These are phyloP conservation scores for Erysimum cheiri DNA, from an alignment of 441 rosid genomes.

Conservation along the genomic window DNA sequence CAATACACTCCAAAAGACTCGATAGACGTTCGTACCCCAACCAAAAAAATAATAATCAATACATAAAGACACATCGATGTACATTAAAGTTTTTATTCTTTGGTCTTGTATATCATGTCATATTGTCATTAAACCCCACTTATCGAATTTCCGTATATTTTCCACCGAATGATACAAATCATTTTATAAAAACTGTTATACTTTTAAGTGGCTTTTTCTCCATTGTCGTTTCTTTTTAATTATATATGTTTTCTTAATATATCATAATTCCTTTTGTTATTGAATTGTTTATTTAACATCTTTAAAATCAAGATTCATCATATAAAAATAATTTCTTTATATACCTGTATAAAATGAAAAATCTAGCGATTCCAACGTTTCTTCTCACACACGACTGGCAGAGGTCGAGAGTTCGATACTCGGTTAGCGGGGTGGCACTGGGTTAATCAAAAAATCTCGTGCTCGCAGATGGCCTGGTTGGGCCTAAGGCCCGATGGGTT, in stretches of 20 bases:
- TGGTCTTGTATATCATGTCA: constrained; percentile 35
- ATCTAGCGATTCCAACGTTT: no score
- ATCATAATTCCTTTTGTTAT: not conserved
- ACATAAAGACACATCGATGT: constrained; percentile 37
- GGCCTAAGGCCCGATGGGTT: no score
- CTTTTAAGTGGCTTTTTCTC: constrained; percentile 21
- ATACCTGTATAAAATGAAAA: not conserved
- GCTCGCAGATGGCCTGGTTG: no score
- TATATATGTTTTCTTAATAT: not conserved
- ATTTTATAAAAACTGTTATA: constrained; percentile 9
- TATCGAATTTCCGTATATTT: constrained; percentile 27
- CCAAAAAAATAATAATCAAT: not conserved
- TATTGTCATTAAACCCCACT: constrained; percentile 35
- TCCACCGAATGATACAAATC: constrained; percentile 32
- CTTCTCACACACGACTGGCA: no score
- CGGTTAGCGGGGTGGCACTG: no score
- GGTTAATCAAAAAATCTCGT: no score
- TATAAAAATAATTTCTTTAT: not conserved
- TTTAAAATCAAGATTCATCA: not conserved
- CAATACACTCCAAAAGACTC: constrained; percentile 46
- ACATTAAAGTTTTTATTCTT: constrained; percentile 36
- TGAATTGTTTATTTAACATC: not conserved
- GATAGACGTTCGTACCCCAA: constrained; percentile 40
- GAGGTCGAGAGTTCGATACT: no score
- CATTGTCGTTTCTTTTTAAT: not conserved